Evolutionary conservation across 768 basidiomycete species (phyloP), one percentile per base, ranked within the genome.

Genomic region (Tephrocybe sp.): DNA sequence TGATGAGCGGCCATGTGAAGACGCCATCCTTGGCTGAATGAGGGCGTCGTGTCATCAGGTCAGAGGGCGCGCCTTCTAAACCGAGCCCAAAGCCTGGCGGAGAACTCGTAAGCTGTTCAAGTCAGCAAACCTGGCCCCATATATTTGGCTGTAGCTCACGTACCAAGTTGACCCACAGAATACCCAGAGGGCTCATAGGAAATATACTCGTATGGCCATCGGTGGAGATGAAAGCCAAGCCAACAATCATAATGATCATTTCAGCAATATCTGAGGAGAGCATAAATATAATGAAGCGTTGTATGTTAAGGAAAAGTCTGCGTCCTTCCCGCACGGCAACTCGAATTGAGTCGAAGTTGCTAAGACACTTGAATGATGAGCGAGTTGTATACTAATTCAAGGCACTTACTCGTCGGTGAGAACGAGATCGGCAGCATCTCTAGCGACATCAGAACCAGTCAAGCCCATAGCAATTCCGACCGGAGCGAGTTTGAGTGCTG

Each of bases 401-500:
- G 1, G 23, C 30, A 59, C 66, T 45, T 52, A 71, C 70, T 83
- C 81, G 58, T 84, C 80, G 36, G 77, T 78, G 39, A 84, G 66
- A 0, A 84, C 80, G 19, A 84, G 67, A 59, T 80, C 78, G 9
- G 77, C 70, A 1, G 78, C 78, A 46, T 77, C 78, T 60, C 73
- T 75, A 7, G 81, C 80, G 32, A 83, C 81, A 54, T 82, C 80
- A 5, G 72, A 73, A 5, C 80, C 80, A 22, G 72, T 74, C 64
- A 74, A 66, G 41, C 81, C 80, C 79, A 83, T 83, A 5, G 77
- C 80, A 44, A 83, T 77, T 20, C 81, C 79, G 32, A 82, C 74
- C 43, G 78, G 77, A 8, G 77, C 72, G 13, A 77, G 69, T 60
- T 79, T 79, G 48, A 83, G 69, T 0, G 80, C 76, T 26, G 81